phyloP scores from a whole-genome alignment of 169 alveolate genomes.

The Plasmodium fragile region DNA sequence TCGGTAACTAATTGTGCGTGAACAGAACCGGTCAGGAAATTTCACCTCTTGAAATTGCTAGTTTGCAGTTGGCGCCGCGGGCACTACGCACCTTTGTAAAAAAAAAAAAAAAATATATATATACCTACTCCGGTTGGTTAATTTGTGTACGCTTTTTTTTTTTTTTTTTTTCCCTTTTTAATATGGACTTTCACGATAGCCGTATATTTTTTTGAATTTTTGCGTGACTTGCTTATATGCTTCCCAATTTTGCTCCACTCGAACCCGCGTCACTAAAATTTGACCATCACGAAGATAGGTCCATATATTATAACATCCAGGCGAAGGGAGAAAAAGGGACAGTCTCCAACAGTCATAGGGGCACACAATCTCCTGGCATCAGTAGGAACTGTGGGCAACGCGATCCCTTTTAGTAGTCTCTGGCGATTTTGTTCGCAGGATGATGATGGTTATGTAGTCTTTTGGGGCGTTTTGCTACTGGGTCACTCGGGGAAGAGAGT shows the following conservation, averaged over 20 bases:
- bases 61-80: background rate
- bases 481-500: background rate
- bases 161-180: background rate
- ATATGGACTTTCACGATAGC: background rate
- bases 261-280: background rate
- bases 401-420: background rate
- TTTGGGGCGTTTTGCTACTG: background rate
- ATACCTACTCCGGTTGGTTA: background rate
- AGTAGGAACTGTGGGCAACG: background rate
- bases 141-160: background rate
- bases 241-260: background rate
- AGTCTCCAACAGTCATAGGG: background rate
- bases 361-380: background rate
- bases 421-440: background rate
- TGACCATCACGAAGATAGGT: background rate
- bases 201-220: background rate
- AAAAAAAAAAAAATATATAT: too few relatives aligned
- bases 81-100: background rate
- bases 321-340: background rate
- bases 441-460: background rate
- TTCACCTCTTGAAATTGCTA: background rate
- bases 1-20: background rate
- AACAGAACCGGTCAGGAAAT: background rate
- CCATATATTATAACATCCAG: background rate
- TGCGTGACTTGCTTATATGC: background rate